These are phyloP conservation scores for Triangularia setosa DNA, from an alignment of 2,329 filamentous ascomycete species.

Conservation along the genomic window DNA sequence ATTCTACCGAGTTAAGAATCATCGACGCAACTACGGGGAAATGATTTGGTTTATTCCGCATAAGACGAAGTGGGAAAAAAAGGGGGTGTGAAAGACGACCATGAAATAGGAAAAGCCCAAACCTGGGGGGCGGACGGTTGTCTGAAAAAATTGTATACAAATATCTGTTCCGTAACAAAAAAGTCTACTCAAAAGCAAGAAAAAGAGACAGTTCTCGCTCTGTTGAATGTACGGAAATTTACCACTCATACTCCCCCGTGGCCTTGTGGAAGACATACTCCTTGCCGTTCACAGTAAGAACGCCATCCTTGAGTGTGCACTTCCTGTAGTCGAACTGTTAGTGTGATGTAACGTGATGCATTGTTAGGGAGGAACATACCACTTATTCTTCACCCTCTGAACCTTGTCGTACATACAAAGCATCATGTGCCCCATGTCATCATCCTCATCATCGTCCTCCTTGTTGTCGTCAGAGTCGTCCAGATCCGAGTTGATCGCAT, in stretches of 20 bases:
- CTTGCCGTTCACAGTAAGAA: slow-evolving; percentile 87
- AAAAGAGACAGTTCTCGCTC: not conserved
- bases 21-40: too few species aligned
- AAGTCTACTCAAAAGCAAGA: not conserved
- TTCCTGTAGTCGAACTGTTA: slow-evolving; percentile 58
- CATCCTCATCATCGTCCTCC: slow-evolving; percentile 81
- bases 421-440: slow-evolving; percentile 87
- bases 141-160: not conserved
- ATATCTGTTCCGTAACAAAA: not conserved
- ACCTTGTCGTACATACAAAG: slow-evolving; percentile 99
- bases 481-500: slow-evolving; percentile 97
- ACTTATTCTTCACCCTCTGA: slow-evolving; percentile 98
- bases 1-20: too few species aligned
- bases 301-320: slow-evolving; percentile 95
- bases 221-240: slow-evolving; percentile 24
- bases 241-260: slow-evolving; percentile 97
- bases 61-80: too few species aligned
- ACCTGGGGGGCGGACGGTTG: not conserved
- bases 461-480: slow-evolving; percentile 88
- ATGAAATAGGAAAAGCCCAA: not conserved
- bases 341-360: slow-evolving; percentile 2
- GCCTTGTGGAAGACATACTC: slow-evolving; percentile 99
- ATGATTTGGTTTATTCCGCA: too few species aligned
- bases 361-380: slow-evolving; percentile 44
- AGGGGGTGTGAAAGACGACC: not conserved